A percentile compares a stretch with the other conserved stretches of the same genome.
phyloP scores from a whole-genome alignment of 768 basidiomycete species.

The Suillus hirtellus region DNA sequence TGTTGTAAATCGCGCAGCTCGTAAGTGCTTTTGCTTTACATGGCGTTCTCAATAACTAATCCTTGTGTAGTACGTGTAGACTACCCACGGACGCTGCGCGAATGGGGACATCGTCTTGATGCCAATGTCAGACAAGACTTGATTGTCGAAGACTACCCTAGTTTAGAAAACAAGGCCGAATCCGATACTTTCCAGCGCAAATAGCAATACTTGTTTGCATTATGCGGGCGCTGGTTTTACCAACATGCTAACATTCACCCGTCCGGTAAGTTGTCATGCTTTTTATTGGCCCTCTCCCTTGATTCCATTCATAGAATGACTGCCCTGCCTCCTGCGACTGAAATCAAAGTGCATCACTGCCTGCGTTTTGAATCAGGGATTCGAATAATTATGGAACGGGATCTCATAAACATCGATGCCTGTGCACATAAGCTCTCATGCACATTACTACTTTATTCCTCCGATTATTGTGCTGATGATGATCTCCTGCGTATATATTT shows the following conservation, averaged over 20 bases:
- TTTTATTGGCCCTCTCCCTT: not conserved
- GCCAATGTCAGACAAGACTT: conserved; percentile 59
- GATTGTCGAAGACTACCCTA: conserved; percentile 60
- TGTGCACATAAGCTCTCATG: too few relatives aligned
- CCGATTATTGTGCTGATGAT: too few relatives aligned
- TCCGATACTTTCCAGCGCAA: conserved; percentile 76
- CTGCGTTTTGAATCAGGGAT: conserved; percentile 9
- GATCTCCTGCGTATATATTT: too few relatives aligned
- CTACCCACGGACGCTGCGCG: conserved; percentile 86
- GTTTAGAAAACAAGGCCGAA: conserved; percentile 52
- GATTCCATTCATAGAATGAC: conserved; percentile 43
- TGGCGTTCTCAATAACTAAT: conserved; percentile 10
- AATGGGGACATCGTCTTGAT: conserved; percentile 82
- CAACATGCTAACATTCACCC: conserved; percentile 76
- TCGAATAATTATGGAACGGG: conserved; percentile 7
- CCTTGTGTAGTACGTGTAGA: conserved; percentile 16
- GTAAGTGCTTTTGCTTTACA: conserved; percentile 38
- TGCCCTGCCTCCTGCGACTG: conserved; percentile 50
- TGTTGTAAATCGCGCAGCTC: conserved; percentile 82
- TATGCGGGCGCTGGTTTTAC: conserved; percentile 81
- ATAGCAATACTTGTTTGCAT: conserved; percentile 80
- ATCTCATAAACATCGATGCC: too few relatives aligned
- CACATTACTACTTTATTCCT: too few relatives aligned
- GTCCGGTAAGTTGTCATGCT: conserved; percentile 46
- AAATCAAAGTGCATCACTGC: conserved; percentile 17